These are phyloP conservation scores for Echites panduratus DNA, from an alignment of 257 asterid genomes.

Conservation along the genomic window DNA sequence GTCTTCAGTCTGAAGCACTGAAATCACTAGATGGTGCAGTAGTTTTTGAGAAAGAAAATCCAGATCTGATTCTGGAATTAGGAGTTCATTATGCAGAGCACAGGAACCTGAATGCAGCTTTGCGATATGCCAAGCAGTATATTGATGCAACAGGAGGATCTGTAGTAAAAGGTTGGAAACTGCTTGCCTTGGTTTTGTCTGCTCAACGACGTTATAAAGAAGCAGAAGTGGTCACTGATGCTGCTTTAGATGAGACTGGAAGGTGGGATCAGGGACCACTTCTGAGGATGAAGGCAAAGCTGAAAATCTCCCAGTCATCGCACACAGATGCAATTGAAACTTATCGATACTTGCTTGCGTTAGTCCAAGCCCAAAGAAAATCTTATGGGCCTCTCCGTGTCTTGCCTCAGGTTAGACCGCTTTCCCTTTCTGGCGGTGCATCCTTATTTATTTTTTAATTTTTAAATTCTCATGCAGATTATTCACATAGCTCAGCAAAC, in stretches of 20 bases:
- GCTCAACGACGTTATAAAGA: conserved; percentile 79
- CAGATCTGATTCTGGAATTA: conserved; percentile 77
- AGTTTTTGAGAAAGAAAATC: conserved; percentile 61
- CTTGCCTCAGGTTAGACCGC: conserved; percentile 51
- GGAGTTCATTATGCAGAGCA: conserved; percentile 87
- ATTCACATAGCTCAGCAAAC: background rate
- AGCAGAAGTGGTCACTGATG: conserved; percentile 88
- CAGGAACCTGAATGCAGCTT: conserved; percentile 75
- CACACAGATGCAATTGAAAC: conserved; percentile 83
- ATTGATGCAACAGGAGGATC: conserved; percentile 94
- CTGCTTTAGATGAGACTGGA: conserved; percentile 91
- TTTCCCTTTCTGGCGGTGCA: background rate
- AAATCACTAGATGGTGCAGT: conserved; percentile 75
- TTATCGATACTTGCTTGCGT: conserved; percentile 78
- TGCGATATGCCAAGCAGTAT: conserved; percentile 73
- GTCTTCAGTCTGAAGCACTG: conserved; percentile 85
- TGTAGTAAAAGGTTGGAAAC: conserved; percentile 78
- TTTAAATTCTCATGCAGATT: background rate
- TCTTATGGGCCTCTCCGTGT: conserved; percentile 54
- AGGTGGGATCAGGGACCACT: conserved; percentile 97
- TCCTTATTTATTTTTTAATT: background rate
- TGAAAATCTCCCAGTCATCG: conserved; percentile 65
- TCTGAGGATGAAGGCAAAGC: conserved; percentile 82
- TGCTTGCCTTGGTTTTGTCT: conserved; percentile 81
- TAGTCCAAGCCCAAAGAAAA: conserved; percentile 92